Conservation (phyloP, 495 filamentous ascomycete genomes). For the Penicillium canescens region DNA sequence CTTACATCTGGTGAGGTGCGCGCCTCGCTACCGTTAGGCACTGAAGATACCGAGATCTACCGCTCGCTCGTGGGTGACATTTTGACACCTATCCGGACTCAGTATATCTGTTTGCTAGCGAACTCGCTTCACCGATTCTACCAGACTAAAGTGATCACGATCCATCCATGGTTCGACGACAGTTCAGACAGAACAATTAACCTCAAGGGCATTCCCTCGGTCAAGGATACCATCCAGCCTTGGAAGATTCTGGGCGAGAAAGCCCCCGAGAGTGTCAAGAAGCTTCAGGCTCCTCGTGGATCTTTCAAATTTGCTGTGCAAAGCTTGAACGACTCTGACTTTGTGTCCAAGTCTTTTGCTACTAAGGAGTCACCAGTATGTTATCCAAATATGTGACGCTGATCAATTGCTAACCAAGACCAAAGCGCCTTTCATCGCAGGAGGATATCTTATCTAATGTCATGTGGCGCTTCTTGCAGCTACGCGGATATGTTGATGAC, state of each 20-base stretch:
- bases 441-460: constrained; percentile 77
- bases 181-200: constrained; percentile 63
- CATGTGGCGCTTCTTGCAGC: constrained; percentile 83
- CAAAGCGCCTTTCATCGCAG: constrained; percentile 46
- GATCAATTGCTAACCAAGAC: constrained; percentile 9
- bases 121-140: constrained; percentile 80
- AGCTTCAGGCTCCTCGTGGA: constrained; percentile 37
- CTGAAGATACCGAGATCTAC: constrained; percentile 78
- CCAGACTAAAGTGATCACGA: constrained; percentile 68
- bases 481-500: constrained; percentile 80
- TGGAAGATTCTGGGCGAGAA: constrained; percentile 71
- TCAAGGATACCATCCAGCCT: constrained; percentile 59
- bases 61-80: constrained; percentile 71
- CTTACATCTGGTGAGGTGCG: constrained; percentile 74
- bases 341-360: constrained; percentile 64
- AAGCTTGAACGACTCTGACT: constrained; percentile 63
- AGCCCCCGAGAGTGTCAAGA: constrained; percentile 44
- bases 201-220: constrained; percentile 60
- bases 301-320: constrained; percentile 48
- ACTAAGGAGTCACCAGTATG: constrained; percentile 38
- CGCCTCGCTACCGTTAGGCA: constrained; percentile 76
- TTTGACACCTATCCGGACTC: constrained; percentile 69
- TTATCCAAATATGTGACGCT: not conserved
- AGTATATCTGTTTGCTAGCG: constrained; percentile 73
- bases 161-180: constrained; percentile 84